These are phyloP conservation scores for Usnea hakonensis DNA, from an alignment of 495 filamentous ascomycete genomes.

Conservation along the genomic window DNA sequence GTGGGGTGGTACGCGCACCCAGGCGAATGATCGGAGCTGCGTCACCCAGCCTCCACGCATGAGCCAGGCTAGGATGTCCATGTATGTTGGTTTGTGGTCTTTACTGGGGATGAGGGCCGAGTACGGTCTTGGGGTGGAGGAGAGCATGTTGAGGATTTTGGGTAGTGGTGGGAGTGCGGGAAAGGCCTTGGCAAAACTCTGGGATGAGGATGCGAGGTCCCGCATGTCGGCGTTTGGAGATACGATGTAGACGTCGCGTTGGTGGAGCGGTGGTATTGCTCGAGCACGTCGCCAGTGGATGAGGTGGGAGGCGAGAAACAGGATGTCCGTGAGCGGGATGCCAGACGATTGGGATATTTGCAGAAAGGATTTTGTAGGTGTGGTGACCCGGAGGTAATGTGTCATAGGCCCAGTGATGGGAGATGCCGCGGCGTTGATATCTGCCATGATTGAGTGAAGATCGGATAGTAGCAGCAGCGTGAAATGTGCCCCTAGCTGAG, in stretches of 20 bases:
- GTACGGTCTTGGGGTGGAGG: conserved; percentile 68
- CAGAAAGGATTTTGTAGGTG: conserved; percentile 75
- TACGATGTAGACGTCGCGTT: conserved; percentile 84
- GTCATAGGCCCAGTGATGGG: conserved; percentile 63
- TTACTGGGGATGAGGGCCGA: conserved; percentile 76
- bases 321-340: conserved; percentile 70
- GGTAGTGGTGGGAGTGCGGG: conserved; percentile 72
- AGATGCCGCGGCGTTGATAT: conserved; percentile 70
- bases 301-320: conserved; percentile 78
- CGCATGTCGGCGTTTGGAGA: conserved; percentile 82
- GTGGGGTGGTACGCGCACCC: conserved; percentile 52
- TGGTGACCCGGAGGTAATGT: conserved; percentile 75
- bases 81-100: conserved; percentile 78
- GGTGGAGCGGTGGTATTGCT: conserved; percentile 84
- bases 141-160: conserved; percentile 74
- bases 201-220: conserved; percentile 60
- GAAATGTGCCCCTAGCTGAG: conserved; percentile 68
- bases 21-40: conserved; percentile 80
- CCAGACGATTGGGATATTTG: conserved; percentile 67
- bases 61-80: conserved; percentile 86
- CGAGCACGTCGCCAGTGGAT: conserved; percentile 92
- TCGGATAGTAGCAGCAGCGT: conserved; percentile 79
- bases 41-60: conserved; percentile 88
- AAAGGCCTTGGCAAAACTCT: conserved; percentile 67
- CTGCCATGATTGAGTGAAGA: conserved; percentile 70